These are phyloP conservation scores for Colletotrichum tabaci DNA, from an alignment of 2,329 filamentous ascomycete species.

Conservation along the genomic window DNA sequence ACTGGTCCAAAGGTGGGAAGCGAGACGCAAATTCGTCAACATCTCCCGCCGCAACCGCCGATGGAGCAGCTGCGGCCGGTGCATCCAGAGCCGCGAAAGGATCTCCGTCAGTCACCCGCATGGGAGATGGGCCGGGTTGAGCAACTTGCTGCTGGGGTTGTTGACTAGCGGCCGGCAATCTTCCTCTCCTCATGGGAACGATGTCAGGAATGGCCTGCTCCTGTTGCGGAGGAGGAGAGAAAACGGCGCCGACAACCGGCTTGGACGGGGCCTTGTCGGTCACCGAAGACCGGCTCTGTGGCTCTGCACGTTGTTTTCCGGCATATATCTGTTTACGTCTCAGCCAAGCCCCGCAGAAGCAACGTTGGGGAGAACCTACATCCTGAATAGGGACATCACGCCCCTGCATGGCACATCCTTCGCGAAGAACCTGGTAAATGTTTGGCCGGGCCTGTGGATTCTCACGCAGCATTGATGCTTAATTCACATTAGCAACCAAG, in stretches of 20 bases:
- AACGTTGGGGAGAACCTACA: conserved; percentile 66
- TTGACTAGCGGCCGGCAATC: conserved; percentile 67
- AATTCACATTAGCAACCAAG: conserved; percentile 43
- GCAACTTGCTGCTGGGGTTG: conserved; percentile 57
- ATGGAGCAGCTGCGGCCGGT: conserved; percentile 59
- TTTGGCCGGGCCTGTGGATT: conserved; percentile 85
- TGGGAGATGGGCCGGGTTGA: conserved; percentile 78
- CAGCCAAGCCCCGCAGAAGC: conserved; percentile 27
- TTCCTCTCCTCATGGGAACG: conserved; percentile 91
- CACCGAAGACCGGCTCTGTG: conserved; percentile 65
- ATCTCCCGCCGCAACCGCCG: conserved; percentile 54
- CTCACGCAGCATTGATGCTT: conserved; percentile 92
- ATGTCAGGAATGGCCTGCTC: conserved; percentile 87
- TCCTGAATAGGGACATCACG: conserved; percentile 90
- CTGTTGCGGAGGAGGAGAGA: conserved; percentile 80
- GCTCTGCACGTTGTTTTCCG: conserved; percentile 74
- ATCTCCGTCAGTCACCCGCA: conserved; percentile 79
- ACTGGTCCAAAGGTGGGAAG: conserved; percentile 94
- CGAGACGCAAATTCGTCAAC: conserved; percentile 86
- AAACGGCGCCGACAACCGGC: conserved; percentile 83
- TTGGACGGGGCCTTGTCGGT: conserved; percentile 67
- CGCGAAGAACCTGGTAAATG: conserved; percentile 92
- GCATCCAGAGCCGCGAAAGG: conserved; percentile 93
- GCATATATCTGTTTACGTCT: conserved; percentile 77
- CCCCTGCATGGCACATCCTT: conserved; percentile 91